phyloP scores from a whole-genome alignment of 768 basidiomycete genomes.

The Chalciporus pseudorubinellus region DNA sequence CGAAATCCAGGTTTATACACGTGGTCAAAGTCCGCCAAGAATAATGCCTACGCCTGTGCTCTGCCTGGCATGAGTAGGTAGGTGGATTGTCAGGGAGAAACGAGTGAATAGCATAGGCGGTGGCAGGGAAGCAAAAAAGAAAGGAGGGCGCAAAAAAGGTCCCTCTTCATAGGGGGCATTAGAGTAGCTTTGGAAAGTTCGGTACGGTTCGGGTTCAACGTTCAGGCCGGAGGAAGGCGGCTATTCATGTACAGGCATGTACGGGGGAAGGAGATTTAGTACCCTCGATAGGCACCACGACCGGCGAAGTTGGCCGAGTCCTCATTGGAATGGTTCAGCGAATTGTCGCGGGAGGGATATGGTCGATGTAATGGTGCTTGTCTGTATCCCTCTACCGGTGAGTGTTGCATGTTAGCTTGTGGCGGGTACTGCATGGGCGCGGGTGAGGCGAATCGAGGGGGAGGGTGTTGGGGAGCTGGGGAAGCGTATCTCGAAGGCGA shows the following conservation, averaged over 20 bases:
- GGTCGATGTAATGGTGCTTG: slow-evolving; percentile 68
- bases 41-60: slow-evolving; percentile 8
- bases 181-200: neutral
- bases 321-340: slow-evolving; percentile 10
- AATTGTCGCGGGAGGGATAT: slow-evolving; percentile 25
- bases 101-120: slow-evolving; percentile 12
- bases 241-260: neutral
- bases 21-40: slow-evolving; percentile 8
- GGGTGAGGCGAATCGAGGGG: slow-evolving; percentile 32
- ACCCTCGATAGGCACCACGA: slow-evolving; percentile 30
- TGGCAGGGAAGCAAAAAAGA: neutral
- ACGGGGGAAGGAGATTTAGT: neutral
- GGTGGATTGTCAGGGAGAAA: slow-evolving; percentile 4
- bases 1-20: neutral
- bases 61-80: slow-evolving; percentile 4
- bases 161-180: slow-evolving; percentile 20
- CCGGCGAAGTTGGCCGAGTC: slow-evolving; percentile 30
- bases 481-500: slow-evolving; percentile 30
- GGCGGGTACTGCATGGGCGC: slow-evolving; percentile 44
- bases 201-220: neutral
- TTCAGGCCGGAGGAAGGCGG: no score
- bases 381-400: slow-evolving; percentile 39
- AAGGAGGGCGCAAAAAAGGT: neutral
- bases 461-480: slow-evolving; percentile 32
- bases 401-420: slow-evolving; percentile 23